These are phyloP conservation scores for Atkinsonella hypoxylon DNA, from an alignment of 2,329 filamentous ascomycete species.

Conservation along the genomic window DNA sequence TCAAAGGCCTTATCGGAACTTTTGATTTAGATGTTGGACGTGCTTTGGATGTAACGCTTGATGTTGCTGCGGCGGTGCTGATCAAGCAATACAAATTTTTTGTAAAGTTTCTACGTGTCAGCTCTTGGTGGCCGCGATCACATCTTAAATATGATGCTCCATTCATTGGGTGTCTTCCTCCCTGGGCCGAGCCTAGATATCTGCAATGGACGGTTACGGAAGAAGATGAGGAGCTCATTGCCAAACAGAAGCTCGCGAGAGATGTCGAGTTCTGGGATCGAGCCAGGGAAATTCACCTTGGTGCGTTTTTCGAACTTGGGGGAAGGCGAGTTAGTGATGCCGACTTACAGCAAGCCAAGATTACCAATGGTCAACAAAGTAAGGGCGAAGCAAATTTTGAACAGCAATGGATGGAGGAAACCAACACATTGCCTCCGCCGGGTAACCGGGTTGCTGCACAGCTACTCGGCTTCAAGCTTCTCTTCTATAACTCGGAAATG, in stretches of 20 bases:
- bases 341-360: constrained; percentile 35
- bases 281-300: constrained; percentile 62
- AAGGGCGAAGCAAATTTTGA: constrained; percentile 43
- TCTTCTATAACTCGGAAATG: constrained; percentile 78
- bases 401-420: constrained; percentile 66
- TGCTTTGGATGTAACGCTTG: constrained; percentile 85
- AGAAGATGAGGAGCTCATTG: constrained; percentile 51
- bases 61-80: constrained; percentile 86
- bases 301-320: constrained; percentile 84
- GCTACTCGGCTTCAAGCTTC: constrained; percentile 90
- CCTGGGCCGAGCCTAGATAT: constrained; percentile 71
- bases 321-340: constrained; percentile 53
- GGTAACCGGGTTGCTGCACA: constrained; percentile 91
- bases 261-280: constrained; percentile 73
- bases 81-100: constrained; percentile 93
- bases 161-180: constrained; percentile 56
- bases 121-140: constrained; percentile 90
- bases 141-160: constrained; percentile 28
- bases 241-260: constrained; percentile 45
- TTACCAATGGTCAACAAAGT: constrained; percentile 24
- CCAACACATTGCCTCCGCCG: constrained; percentile 67
- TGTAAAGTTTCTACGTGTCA: constrained; percentile 79
- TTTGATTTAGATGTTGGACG: constrained; percentile 95
- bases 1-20: constrained; percentile 90
- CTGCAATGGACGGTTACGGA: constrained; percentile 50